These are phyloP conservation scores for Massarina eburnea DNA, from an alignment of 2,329 filamentous ascomycete species.

Conservation along the genomic window DNA sequence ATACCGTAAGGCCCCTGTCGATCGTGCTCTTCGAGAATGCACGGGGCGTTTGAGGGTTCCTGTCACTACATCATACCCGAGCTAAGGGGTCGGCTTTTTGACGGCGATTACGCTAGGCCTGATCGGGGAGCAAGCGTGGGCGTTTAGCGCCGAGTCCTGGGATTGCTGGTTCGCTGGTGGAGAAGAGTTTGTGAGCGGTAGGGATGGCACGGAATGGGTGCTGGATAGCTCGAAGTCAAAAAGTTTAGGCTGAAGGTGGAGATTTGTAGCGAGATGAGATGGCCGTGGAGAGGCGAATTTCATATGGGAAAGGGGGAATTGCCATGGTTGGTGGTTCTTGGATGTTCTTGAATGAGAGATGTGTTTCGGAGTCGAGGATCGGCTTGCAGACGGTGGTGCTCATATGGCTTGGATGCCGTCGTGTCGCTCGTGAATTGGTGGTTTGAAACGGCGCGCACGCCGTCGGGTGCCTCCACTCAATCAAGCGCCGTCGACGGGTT, in stretches of 20 bases:
- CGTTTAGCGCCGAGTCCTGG: background rate
- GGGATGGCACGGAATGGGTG: background rate
- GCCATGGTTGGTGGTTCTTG: slow-evolving; percentile 8
- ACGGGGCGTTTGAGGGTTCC: background rate
- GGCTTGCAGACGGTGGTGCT: background rate
- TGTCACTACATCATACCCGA: background rate
- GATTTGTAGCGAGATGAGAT: slow-evolving; percentile 4
- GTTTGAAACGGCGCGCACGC: background rate
- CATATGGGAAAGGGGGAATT: slow-evolving; percentile 1
- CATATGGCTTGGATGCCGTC: background rate
- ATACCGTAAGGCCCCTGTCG: slow-evolving; percentile 9
- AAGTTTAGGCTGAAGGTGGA: slow-evolving; percentile 5
- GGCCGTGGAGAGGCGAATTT: background rate
- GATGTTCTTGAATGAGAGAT: background rate
- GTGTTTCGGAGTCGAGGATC: slow-evolving; percentile 11
- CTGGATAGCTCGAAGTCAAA: background rate
- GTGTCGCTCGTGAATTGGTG: background rate
- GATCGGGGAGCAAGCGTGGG: background rate
- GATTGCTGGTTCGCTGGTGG: background rate
- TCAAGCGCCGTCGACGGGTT: background rate
- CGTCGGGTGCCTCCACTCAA: background rate
- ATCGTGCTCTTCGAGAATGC: slow-evolving; percentile 4
- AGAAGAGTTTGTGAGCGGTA: background rate
- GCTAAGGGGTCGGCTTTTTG: background rate
- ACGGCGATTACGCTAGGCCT: background rate